A percentile compares a stretch with the other conserved stretches of the same genome.
Conservation (phyloP, 257 asterid species). For the Lithospermum erythrorhizon region DNA sequence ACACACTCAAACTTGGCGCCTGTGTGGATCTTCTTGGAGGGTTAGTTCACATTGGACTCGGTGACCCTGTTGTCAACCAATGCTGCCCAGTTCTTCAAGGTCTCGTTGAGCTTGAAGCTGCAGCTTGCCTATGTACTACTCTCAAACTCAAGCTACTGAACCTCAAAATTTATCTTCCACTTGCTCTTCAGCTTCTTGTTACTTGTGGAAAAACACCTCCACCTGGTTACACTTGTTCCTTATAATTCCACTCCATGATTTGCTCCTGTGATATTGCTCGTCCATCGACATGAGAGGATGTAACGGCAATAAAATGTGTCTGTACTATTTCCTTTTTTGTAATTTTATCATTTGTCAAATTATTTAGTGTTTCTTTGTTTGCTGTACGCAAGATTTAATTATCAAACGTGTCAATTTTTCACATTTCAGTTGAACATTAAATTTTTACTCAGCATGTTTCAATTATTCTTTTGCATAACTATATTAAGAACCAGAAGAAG, state of each 20-base stretch:
- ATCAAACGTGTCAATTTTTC: background rate
- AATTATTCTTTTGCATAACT: too few species aligned
- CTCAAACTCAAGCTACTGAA: conserved; percentile 52
- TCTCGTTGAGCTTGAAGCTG: conserved; percentile 65
- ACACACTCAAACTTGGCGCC: conserved; percentile 67
- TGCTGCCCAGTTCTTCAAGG: conserved; percentile 70
- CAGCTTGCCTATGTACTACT: conserved; percentile 63
- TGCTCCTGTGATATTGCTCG: background rate
- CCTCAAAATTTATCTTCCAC: conserved; percentile 50
- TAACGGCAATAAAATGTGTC: conserved; percentile 7
- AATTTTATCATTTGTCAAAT: conserved; percentile 8
- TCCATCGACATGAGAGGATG: conserved; percentile 39
- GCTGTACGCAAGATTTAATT: background rate
- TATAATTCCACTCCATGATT: conserved; percentile 15
- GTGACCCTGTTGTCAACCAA: conserved; percentile 51
- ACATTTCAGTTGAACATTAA: background rate
- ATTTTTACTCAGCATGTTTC: too few species aligned
- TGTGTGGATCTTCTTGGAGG: conserved; percentile 79
- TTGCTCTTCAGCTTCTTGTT: conserved; percentile 69
- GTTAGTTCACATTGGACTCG: conserved; percentile 51
- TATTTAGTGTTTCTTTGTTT: conserved; percentile 10
- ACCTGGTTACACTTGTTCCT: conserved; percentile 77
- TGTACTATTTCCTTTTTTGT: background rate
- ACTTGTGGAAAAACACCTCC: conserved; percentile 81
- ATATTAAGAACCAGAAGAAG: too few species aligned